phyloP scores from a whole-genome alignment of 2,329 filamentous ascomycete genomes.

The Tolypocladium capitatum region DNA sequence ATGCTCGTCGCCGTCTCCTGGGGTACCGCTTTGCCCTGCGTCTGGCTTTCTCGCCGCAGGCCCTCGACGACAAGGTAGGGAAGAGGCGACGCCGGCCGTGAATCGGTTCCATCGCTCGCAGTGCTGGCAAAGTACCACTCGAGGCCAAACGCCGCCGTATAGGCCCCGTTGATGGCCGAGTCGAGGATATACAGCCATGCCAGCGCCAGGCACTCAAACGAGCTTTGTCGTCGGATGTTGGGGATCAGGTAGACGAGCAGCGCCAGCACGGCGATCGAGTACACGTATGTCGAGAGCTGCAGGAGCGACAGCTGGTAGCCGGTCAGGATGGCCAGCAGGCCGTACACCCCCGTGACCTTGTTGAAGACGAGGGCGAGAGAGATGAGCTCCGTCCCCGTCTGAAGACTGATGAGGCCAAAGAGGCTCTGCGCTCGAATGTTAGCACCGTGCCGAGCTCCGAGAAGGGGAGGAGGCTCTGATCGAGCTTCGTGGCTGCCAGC shows the following conservation, averaged over 20 bases:
- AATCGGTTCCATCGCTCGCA: slow-evolving; percentile 24
- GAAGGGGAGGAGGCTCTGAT: background rate
- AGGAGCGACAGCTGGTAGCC: slow-evolving; percentile 71
- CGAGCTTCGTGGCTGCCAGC: slow-evolving; percentile 3
- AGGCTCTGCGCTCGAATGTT: slow-evolving; percentile 48
- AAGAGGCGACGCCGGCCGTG: slow-evolving; percentile 10
- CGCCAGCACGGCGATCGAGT: slow-evolving; percentile 61
- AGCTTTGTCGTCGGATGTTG: slow-evolving; percentile 65
- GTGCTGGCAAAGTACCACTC: slow-evolving; percentile 70
- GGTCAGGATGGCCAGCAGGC: slow-evolving; percentile 75
- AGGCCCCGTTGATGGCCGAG: slow-evolving; percentile 66
- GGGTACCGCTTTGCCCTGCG: slow-evolving; percentile 23
- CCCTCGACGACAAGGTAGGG: slow-evolving; percentile 17
- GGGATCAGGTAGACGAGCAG: slow-evolving; percentile 59
- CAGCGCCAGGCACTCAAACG: slow-evolving; percentile 66
- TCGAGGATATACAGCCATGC: slow-evolving; percentile 81
- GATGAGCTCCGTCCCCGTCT: slow-evolving; percentile 76
- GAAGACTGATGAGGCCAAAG: slow-evolving; percentile 72
- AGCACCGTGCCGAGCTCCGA: background rate
- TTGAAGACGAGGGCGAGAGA: slow-evolving; percentile 76
- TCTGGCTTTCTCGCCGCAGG: slow-evolving; percentile 18
- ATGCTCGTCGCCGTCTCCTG: slow-evolving; percentile 64
- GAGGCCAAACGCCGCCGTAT: slow-evolving; percentile 69
- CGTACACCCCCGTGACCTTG: slow-evolving; percentile 84
- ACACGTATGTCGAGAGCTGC: slow-evolving; percentile 85